Base-by-base conservation (phyloP, 805 yeast genomes). In the Priceomyces carsonii region DNA sequence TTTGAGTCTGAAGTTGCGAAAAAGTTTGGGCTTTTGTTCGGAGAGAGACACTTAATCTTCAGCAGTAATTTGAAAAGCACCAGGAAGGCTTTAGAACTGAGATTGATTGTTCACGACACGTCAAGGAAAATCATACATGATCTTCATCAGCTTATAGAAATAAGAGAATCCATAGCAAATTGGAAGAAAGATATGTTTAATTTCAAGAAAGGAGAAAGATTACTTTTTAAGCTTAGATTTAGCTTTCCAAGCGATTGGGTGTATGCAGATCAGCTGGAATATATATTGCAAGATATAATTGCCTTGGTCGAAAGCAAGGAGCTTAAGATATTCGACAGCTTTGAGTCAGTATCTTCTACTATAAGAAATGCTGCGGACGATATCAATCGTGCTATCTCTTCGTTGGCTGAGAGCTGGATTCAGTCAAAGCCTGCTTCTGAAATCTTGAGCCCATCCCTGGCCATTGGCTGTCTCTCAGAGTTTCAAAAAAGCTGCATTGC, bases 201-300 rank as follows among this genome's bases (percentile, higher is more conserved):
- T 24, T 36, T 45, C 24, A 30, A 39, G 31, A 22, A 31, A 5
- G 40, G 51, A 4, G 83, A 79, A 37, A 46, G 49, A 3, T 39
- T 66, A 2, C 48, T 80, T 6, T 40, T 62, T 1, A 65, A 69
- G 18, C 60, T 67, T n/a, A 59, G 82, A 28, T 72, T 59, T 40
- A 64, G 63, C 15, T 70, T 77, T 32, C 75, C 82, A 0, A 22
- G 57, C 0, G 70, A 71, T 18, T 82, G 89, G 83, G 42, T 80
- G 1, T 76, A 64, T 50, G 63, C 63, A 30, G 93, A 84, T 26
- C 95, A 86, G 45, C 38, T 86, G 0, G 78, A 75, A 9, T 66
- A 63, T 33, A 79, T 75, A 35, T 51, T 68, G 35, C 47, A 60
- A 1, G 62, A 77, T 2, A 49, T 80, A 20, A 34, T 44, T 1